Evolutionary conservation across 768 basidiomycete species (phyloP), one percentile per base, ranked within the genome.

Genomic region (Sarcomyxa edulis): DNA sequence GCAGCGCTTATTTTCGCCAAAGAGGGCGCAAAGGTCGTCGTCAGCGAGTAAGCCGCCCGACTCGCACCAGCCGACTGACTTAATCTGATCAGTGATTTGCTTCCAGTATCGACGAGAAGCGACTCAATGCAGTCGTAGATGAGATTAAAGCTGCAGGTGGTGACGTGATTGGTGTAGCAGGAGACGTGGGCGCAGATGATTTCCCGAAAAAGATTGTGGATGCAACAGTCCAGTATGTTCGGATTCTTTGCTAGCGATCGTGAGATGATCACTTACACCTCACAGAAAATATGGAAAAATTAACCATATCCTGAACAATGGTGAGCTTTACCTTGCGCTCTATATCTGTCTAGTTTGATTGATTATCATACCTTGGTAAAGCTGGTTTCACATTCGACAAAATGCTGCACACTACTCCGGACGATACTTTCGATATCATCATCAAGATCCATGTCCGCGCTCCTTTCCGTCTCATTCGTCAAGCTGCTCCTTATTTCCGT

Each of bases 281-380:
- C 27, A 21, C 51, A 88, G 83, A 43, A 78, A 81, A 46, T 91
- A 79, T 47, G 88, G 87, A 18, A 84, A 87, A 54, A 79, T 92
- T 35, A 88, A 92, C 59, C 86, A 91, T 55, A 85, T 91, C 37
- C 70, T 91, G 22, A 90, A 90, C 62, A 91, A 91, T 46, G 81
- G 78, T 72, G 20, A 35, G 65, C 54, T 22, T 14, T 35, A 10
- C 35, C 16, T 35, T 21, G 29, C n/a, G 19, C 8, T 27, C 30
- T 9, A 16, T 18, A 14, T 22, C 6, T 12, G 6, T 14, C 14
- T 14, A 8, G 26, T 20, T 11, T 23, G 16, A 22, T 20, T 45
- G 15, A 45, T 20, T 22, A 23, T n/a, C 8, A n/a, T 37, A 23
- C 33, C 3, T 20, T 12, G 7, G 3, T 12, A 35, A 44, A 78